Conservation (phyloP, 169 alveolate genomes). For the Eimeria maxima region DNA sequence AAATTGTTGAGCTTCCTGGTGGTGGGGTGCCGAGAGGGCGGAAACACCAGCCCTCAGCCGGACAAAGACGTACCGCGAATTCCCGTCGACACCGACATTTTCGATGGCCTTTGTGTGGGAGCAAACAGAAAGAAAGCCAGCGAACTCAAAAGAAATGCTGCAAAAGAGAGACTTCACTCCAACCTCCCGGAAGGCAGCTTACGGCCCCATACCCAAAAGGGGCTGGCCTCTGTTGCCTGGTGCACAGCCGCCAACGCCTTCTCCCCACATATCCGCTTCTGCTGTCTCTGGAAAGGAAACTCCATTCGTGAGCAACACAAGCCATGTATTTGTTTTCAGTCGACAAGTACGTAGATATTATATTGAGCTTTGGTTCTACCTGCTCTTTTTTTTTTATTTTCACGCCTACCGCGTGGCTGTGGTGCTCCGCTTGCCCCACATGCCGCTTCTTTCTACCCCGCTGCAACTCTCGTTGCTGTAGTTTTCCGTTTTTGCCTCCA, state of each 20-base stretch:
- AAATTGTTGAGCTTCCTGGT: neutral
- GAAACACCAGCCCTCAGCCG: neutral
- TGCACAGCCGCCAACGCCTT: conserved; percentile 16
- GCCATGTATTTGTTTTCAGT: neutral
- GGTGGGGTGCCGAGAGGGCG: conserved; percentile 8
- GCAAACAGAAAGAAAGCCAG: neutral
- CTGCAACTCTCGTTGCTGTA: neutral
- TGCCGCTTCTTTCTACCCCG: neutral
- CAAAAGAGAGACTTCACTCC: neutral
- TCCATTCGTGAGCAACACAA: neutral
- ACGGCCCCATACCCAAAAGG: conserved; percentile 23
- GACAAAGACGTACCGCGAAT: conserved; percentile 22
- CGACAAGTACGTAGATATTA: neutral
- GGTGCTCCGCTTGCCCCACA: neutral
- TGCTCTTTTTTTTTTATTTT: neutral
- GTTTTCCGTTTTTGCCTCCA: neutral
- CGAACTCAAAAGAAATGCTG: neutral
- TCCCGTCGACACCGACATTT: conserved; percentile 73
- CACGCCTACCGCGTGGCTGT: no score
- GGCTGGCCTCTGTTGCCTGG: conserved; percentile 26
- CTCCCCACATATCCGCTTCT: conserved; percentile 33
- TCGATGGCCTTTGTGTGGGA: conserved; percentile 2
- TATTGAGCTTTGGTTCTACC: neutral
- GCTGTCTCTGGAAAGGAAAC: neutral
- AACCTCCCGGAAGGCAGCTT: neutral